Evolutionary conservation across 1,284 basidiomycete genomes (phyloP).

Genomic region (Paramarasmius palmivorus): DNA sequence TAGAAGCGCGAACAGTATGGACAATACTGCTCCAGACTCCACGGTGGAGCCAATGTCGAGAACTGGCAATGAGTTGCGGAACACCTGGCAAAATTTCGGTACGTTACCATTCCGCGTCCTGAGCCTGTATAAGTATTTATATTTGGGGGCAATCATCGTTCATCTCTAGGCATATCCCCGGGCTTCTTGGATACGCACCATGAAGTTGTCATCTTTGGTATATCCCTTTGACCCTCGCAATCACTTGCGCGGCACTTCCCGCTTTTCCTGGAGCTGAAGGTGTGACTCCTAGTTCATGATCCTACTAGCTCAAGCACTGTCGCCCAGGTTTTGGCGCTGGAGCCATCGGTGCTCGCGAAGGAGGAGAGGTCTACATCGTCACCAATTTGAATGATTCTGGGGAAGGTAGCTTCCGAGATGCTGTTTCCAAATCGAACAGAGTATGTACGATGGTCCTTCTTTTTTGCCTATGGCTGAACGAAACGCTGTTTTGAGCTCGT

Average conservation of each 20-base stretch:
- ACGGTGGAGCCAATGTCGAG: no score
- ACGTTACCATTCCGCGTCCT: neutral
- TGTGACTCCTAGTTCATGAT: conserved; percentile 4
- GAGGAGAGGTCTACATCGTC: conserved; percentile 34
- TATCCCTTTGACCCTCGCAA: conserved; percentile 9
- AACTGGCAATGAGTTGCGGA: no score
- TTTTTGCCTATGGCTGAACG: neutral
- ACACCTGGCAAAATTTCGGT: neutral
- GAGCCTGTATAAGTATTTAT: no score
- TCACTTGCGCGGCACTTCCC: conserved; percentile 22
- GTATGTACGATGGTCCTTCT: conserved; percentile 13
- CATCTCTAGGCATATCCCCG: neutral
- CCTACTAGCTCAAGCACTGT: neutral
- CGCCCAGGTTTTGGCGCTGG: conserved; percentile 33
- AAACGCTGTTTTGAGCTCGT: conserved; percentile 25
- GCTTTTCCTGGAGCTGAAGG: conserved; percentile 34
- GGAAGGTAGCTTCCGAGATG: conserved; percentile 34
- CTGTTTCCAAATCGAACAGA: conserved; percentile 32
- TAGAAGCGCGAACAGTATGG: no score
- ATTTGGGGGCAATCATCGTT: neutral
- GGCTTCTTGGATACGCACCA: neutral
- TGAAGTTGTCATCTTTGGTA: neutral
- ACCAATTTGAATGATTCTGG: conserved; percentile 35
- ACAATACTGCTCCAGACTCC: no score
- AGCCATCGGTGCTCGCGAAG: conserved; percentile 30